Evolutionary conservation across 2,329 filamentous ascomycete species (phyloP).

Genomic region (Neonectria magnoliae): DNA sequence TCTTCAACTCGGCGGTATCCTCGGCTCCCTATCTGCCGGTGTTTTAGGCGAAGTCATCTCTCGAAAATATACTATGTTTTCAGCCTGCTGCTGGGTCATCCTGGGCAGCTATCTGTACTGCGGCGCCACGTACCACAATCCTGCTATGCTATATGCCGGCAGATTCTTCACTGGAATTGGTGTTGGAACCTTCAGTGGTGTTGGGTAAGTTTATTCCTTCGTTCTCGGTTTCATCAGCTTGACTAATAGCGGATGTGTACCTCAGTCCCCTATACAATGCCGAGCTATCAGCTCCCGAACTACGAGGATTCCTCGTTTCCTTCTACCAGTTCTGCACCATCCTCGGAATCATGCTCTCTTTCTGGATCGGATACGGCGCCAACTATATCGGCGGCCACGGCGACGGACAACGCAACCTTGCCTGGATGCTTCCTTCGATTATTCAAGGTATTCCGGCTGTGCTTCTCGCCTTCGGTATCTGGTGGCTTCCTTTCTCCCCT

Average conservation of each 20-base stretch:
- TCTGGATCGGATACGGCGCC: constrained; percentile 58
- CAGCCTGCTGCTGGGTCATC: constrained; percentile 58
- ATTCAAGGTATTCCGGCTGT: constrained; percentile 55
- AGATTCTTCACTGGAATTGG: constrained; percentile 61
- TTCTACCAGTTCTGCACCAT: constrained; percentile 65
- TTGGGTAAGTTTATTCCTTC: constrained; percentile 21
- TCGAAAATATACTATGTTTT: constrained; percentile 63
- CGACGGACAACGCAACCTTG: constrained; percentile 53
- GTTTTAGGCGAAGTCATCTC: constrained; percentile 60
- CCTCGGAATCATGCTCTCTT: constrained; percentile 58
- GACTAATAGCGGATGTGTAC: neutral
- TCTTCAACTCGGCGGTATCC: constrained; percentile 60
- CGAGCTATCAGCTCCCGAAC: constrained; percentile 68
- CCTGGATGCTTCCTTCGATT: constrained; percentile 57
- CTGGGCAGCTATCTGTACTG: constrained; percentile 57
- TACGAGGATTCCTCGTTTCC: constrained; percentile 72
- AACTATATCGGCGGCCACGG: constrained; percentile 60
- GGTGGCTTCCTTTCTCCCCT: constrained; percentile 83
- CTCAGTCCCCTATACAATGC: constrained; percentile 58
- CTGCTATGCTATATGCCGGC: constrained; percentile 57
- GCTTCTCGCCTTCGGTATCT: constrained; percentile 74
- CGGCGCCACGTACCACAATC: constrained; percentile 52
- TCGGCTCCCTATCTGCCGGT: constrained; percentile 59
- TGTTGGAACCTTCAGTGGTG: constrained; percentile 58
- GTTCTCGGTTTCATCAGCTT: no score